Evolutionary conservation across 768 basidiomycete genomes (phyloP).

Genomic region (Gymnopilus junonius): DNA sequence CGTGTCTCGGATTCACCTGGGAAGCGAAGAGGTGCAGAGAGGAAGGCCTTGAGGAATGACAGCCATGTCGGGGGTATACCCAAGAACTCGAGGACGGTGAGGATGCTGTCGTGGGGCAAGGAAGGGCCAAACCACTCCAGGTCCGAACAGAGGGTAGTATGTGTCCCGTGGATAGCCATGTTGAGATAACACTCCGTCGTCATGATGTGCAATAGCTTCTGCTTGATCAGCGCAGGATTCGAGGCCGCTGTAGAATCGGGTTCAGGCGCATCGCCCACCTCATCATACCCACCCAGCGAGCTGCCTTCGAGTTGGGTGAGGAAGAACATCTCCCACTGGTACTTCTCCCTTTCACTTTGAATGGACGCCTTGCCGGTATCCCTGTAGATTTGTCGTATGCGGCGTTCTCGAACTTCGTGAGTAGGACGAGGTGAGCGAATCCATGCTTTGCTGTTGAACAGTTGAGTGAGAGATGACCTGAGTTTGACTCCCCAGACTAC

Average conservation of each 20-base stretch:
- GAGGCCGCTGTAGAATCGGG: constrained; percentile 21
- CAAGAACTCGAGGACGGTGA: constrained; percentile 41
- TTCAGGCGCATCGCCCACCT: too few species aligned
- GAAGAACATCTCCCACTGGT: constrained; percentile 34
- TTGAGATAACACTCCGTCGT: constrained; percentile 46
- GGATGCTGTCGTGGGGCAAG: constrained; percentile 44
- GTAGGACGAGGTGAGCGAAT: neutral
- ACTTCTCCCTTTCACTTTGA: constrained; percentile 26
- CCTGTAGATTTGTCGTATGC: constrained; percentile 23
- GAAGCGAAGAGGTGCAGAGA: constrained; percentile 38
- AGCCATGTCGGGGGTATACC: constrained; percentile 43
- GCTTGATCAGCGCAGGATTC: constrained; percentile 31
- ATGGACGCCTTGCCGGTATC: constrained; percentile 26
- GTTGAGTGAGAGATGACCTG: constrained; percentile 29
- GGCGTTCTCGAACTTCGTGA: constrained; percentile 14
- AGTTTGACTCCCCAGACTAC: constrained; percentile 45
- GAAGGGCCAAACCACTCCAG: constrained; percentile 49
- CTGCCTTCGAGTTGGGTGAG: constrained; percentile 36
- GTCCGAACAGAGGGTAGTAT: constrained; percentile 43
- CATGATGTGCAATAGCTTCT: constrained; percentile 44
- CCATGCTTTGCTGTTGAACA: constrained; percentile 16
- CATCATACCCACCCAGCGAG: too few species aligned
- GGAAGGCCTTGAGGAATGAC: constrained; percentile 37
- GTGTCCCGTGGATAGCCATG: constrained; percentile 34
- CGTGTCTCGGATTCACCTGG: constrained; percentile 34